A percentile compares a stretch with the other conserved stretches of the same genome.
These are phyloP conservation scores for Cutaneotrichosporon cutaneum DNA, from an alignment of 1,284 basidiomycete species.

Conservation along the genomic window DNA sequence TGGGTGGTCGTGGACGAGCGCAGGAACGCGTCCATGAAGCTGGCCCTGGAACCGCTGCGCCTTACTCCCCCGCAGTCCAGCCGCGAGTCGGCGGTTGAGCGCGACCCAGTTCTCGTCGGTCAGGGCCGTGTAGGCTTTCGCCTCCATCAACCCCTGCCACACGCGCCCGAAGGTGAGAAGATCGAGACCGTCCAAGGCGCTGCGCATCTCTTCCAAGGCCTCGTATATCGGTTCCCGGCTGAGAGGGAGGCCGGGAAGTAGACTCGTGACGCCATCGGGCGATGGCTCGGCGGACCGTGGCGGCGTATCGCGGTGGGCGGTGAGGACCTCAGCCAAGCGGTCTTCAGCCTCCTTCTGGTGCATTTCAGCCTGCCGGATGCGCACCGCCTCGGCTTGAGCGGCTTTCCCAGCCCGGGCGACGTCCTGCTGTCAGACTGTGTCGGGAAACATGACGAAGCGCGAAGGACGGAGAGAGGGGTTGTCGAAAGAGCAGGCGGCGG, in stretches of 20 bases:
- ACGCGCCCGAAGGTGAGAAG: neutral
- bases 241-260: neutral
- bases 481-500: too few relatives aligned
- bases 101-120: neutral
- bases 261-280: neutral
- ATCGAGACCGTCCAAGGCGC: neutral
- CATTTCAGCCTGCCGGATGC: neutral
- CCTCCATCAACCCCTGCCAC: neutral
- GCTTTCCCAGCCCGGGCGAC: neutral
- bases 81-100: neutral
- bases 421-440: neutral
- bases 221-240: neutral
- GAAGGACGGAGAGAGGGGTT: too few relatives aligned
- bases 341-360: neutral
- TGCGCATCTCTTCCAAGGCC: neutral
- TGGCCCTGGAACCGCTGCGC: neutral
- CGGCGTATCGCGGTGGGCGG: neutral
- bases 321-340: neutral
- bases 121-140: neutral
- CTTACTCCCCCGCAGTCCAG: neutral
- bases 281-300: neutral
- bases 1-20: neutral
- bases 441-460: too few relatives aligned
- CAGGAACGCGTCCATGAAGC: neutral
- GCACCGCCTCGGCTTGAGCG: neutral